Conservation (phyloP, 225 moss, liverwort and hornwort species). For the Sphagnum tenellum region DNA sequence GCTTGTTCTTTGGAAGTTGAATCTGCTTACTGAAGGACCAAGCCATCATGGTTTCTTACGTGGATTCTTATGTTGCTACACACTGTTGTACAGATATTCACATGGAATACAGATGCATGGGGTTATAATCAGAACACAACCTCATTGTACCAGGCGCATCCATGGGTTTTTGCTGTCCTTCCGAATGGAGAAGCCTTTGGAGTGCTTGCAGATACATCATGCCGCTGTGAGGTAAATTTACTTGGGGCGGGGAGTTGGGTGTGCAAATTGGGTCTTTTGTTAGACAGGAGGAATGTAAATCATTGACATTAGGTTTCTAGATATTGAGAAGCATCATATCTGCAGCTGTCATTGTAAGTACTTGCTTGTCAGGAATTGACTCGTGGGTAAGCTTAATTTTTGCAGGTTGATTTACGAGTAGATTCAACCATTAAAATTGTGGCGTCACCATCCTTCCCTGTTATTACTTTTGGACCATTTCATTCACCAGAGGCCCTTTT, state of each 20-base stretch:
- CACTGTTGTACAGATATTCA: constrained; percentile 41
- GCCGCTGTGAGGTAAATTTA: constrained; percentile 56
- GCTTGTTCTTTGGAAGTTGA: too few species aligned
- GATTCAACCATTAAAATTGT: constrained; percentile 41
- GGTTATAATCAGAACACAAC: constrained; percentile 78
- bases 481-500: constrained; percentile 55
- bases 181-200: constrained; percentile 72
- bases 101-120: constrained; percentile 98
- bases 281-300: too few species aligned
- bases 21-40: too few species aligned
- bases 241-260: neutral
- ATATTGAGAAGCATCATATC: too few species aligned
- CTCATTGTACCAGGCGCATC: constrained; percentile 85
- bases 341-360: neutral
- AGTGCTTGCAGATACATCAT: constrained; percentile 70
- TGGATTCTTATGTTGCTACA: neutral
- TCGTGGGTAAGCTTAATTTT: neutral
- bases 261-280: too few species aligned
- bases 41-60: neutral
- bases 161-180: constrained; percentile 82
- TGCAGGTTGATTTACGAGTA: constrained; percentile 71
- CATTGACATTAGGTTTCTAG: too few species aligned
- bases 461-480: constrained; percentile 81
- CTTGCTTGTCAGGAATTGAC: neutral
- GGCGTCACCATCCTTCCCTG: constrained; percentile 54